Evolutionary conservation across 352 stramenopile genomes (phyloP).

Genomic region (Bremia lactucae): DNA sequence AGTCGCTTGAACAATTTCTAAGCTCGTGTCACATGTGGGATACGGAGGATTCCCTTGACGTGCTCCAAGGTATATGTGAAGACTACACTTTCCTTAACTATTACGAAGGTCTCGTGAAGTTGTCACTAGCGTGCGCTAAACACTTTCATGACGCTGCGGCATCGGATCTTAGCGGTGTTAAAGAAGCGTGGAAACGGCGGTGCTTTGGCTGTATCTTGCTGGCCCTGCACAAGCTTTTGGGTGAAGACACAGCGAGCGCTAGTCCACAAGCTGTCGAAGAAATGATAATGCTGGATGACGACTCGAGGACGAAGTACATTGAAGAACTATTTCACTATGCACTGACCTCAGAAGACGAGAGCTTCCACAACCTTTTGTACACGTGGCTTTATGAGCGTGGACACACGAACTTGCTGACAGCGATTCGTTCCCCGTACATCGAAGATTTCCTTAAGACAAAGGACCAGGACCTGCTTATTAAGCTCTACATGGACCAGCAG

Average conservation of each 20-base stretch:
- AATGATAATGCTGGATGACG: constrained; percentile 64
- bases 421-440: constrained; percentile 62
- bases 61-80: constrained; percentile 70
- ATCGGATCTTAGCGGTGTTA: constrained; percentile 52
- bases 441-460: constrained; percentile 78
- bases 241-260: constrained; percentile 15
- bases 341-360: constrained; percentile 56
- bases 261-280: constrained; percentile 65
- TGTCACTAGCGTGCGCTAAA: constrained; percentile 65
- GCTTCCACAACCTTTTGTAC: constrained; percentile 72
- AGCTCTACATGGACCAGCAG: constrained; percentile 81
- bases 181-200: constrained; percentile 56
- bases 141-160: constrained; percentile 66
- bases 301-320: constrained; percentile 47
- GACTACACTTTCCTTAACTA: constrained; percentile 71
- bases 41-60: constrained; percentile 61
- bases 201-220: constrained; percentile 72
- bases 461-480: constrained; percentile 76
- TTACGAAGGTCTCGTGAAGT: constrained; percentile 81
- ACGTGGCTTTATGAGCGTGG: constrained; percentile 77
- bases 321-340: constrained; percentile 72
- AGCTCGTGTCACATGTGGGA: constrained; percentile 83
- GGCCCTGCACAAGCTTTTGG: constrained; percentile 46
- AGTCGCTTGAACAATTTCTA: constrained; percentile 71
- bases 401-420: constrained; percentile 41